A percentile compares a stretch with the other conserved stretches of the same genome.
These are phyloP conservation scores for Aspergillus wentii DNA, from an alignment of 495 filamentous ascomycete genomes.

Conservation along the genomic window DNA sequence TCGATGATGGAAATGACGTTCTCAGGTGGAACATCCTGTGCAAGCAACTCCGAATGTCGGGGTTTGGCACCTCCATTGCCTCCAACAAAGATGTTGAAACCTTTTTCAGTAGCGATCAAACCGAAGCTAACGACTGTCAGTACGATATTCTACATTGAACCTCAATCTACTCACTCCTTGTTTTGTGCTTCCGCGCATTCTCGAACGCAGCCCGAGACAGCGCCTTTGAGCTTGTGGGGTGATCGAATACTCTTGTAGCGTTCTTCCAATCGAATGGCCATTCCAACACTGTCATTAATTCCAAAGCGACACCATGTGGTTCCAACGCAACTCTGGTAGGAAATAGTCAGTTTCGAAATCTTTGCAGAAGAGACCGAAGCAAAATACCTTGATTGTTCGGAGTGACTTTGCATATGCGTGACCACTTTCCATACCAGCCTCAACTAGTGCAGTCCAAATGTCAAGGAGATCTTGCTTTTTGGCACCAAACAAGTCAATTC, in stretches of 20 bases:
- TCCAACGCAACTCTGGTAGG: slow-evolving; percentile 70
- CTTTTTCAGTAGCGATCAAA: slow-evolving; percentile 90
- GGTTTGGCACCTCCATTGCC: slow-evolving; percentile 93
- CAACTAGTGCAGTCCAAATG: slow-evolving; percentile 85
- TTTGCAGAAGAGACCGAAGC: background rate
- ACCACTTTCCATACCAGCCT: slow-evolving; percentile 92
- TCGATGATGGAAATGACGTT: slow-evolving; percentile 85
- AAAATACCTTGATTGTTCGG: slow-evolving; percentile 71
- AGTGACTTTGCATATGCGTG: slow-evolving; percentile 94
- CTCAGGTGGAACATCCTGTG: slow-evolving; percentile 83
- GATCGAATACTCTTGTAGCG: slow-evolving; percentile 89
- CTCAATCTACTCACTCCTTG: slow-evolving; percentile 69
- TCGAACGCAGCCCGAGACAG: slow-evolving; percentile 85
- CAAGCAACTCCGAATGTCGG: slow-evolving; percentile 78
- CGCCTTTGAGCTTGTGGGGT: slow-evolving; percentile 94
- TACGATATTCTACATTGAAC: background rate
- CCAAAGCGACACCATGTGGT: slow-evolving; percentile 95
- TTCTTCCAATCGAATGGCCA: slow-evolving; percentile 89
- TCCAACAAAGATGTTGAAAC: slow-evolving; percentile 91
- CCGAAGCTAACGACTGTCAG: slow-evolving; percentile 61
- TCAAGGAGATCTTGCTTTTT: slow-evolving; percentile 83
- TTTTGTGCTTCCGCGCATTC: slow-evolving; percentile 96
- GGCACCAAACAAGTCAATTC: slow-evolving; percentile 95
- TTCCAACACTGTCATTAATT: slow-evolving; percentile 92
- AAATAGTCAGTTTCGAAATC: background rate